Evolutionary conservation across 208 protist genomes (phyloP).

Genomic region (Phytomonas serpens): DNA sequence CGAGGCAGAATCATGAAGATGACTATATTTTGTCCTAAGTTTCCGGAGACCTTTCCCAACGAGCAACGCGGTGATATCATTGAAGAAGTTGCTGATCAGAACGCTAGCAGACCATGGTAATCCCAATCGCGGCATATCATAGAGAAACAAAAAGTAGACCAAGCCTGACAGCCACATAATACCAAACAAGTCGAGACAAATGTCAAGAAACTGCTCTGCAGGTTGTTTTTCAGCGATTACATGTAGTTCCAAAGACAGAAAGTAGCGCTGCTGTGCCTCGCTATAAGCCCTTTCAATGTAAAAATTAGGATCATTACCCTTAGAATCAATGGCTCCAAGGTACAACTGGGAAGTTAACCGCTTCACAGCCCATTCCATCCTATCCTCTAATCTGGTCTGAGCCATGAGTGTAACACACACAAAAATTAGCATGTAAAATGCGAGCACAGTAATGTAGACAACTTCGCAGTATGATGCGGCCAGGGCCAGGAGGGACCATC

Average conservation of each 20-base stretch:
- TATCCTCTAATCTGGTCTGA: slow-evolving; percentile 35
- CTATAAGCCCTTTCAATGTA: not conserved
- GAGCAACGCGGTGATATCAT: slow-evolving; percentile 72
- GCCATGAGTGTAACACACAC: slow-evolving; percentile 47
- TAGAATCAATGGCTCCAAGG: not conserved
- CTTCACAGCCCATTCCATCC: slow-evolving; percentile 22
- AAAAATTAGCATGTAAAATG: slow-evolving; percentile 51
- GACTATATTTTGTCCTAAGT: slow-evolving; percentile 16
- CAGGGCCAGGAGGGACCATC: slow-evolving; percentile 37
- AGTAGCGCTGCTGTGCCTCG: slow-evolving; percentile 26
- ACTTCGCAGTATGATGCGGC: slow-evolving; percentile 30
- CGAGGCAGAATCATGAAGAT: slow-evolving; percentile 15
- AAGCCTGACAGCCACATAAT: slow-evolving; percentile 69
- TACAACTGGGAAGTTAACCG: slow-evolving; percentile 17
- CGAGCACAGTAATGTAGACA: slow-evolving; percentile 26
- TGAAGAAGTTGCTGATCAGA: slow-evolving; percentile 64
- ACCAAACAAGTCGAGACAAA: slow-evolving; percentile 81
- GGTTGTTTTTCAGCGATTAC: slow-evolving; percentile 48
- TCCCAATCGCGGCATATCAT: slow-evolving; percentile 40
- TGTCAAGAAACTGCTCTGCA: slow-evolving; percentile 66
- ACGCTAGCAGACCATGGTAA: slow-evolving; percentile 43
- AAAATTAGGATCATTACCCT: slow-evolving; percentile 3
- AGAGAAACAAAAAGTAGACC: slow-evolving; percentile 37
- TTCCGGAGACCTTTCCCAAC: slow-evolving; percentile 34
- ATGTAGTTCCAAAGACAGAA: slow-evolving; percentile 46